phyloP scores from a whole-genome alignment of 2,329 filamentous ascomycete species.

The Epichloe uncinata region DNA sequence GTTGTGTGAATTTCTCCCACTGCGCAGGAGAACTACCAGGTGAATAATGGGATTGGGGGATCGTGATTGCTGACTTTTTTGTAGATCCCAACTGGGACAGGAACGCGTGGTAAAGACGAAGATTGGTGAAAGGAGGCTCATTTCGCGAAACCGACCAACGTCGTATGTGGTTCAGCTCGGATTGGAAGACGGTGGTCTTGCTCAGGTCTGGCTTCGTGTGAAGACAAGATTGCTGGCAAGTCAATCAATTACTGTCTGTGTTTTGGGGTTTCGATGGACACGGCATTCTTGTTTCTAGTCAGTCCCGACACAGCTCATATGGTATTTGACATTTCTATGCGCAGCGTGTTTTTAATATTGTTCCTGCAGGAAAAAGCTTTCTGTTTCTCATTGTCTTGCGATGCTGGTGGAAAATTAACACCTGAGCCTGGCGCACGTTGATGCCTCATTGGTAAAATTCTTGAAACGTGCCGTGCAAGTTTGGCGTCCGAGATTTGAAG shows the following conservation, averaged over 20 bases:
- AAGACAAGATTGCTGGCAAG: not conserved
- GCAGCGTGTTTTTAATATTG: not conserved
- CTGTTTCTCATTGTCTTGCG: not conserved
- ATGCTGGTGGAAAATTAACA: too few species aligned
- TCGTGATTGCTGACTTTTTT: not conserved
- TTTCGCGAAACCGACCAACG: not conserved
- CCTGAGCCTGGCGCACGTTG: too few species aligned
- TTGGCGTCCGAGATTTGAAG: too few species aligned
- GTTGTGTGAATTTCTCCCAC: not conserved
- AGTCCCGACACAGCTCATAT: not conserved
- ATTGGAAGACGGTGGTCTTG: not conserved
- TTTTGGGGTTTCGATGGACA: not conserved
- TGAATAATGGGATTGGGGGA: not conserved
- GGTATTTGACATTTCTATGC: not conserved
- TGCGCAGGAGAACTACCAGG: too few species aligned
- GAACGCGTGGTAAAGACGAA: conserved; percentile 58
- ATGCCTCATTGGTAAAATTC: too few species aligned
- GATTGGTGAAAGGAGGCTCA: too few species aligned
- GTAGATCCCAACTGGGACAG: conserved; percentile 80
- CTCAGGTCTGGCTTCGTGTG: too few species aligned
- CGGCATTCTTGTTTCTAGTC: not conserved
- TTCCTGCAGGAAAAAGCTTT: not conserved
- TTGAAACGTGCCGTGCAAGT: too few species aligned
- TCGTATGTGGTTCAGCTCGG: not conserved
- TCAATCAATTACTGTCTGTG: not conserved